These are phyloP conservation scores for Fonsecaea pedrosoi DNA, from an alignment of 2,329 filamentous ascomycete genomes.

Conservation along the genomic window DNA sequence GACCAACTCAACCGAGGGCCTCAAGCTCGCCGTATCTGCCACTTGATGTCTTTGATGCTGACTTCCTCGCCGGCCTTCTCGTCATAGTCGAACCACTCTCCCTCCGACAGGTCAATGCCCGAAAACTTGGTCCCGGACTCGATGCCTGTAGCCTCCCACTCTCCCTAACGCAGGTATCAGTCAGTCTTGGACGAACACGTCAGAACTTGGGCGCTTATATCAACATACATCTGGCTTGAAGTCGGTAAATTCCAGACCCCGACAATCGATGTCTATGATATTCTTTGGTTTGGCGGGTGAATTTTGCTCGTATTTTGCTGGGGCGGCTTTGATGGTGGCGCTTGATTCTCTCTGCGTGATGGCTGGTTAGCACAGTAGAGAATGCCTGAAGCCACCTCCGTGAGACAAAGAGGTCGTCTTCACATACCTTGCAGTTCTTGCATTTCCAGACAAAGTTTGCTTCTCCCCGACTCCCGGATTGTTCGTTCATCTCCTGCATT, in stretches of 20 bases:
- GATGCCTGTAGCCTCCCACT: constrained; percentile 82
- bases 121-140: constrained; percentile 84
- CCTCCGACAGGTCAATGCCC: constrained; percentile 80
- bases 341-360: constrained; percentile 77
- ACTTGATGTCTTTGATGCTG: constrained; percentile 86
- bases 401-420: background rate
- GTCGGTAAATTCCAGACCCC: constrained; percentile 87
- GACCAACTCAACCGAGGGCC: background rate
- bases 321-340: constrained; percentile 78
- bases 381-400: background rate
- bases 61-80: constrained; percentile 92
- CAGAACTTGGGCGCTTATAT: background rate
- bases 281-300: constrained; percentile 78
- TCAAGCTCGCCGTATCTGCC: constrained; percentile 78
- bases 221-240: constrained; percentile 82
- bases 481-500: constrained; percentile 80
- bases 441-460: constrained; percentile 99
- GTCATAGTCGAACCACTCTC: constrained; percentile 98
- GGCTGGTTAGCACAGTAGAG: background rate
- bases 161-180: constrained; percentile 64
- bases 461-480: constrained; percentile 91
- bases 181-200: no score
- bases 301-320: constrained; percentile 71
- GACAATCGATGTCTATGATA: constrained; percentile 89
- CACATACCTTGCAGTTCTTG: constrained; percentile 88